Evolutionary conservation across 805 yeast species (phyloP).

Genomic region (Wickerhamiella allomyrinae): DNA sequence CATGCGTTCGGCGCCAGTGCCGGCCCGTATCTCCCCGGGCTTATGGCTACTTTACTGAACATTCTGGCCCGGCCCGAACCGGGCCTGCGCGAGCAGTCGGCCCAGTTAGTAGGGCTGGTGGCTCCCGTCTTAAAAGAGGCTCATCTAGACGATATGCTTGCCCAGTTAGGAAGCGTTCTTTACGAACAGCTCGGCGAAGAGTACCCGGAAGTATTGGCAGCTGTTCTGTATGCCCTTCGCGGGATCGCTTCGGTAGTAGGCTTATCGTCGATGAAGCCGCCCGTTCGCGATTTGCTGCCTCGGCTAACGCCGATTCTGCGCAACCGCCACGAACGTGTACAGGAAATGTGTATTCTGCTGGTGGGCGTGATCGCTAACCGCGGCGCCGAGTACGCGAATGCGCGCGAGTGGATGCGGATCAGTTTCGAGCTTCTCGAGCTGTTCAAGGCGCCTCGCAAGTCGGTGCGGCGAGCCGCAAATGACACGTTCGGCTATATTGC

Average conservation of each 20-base stretch:
- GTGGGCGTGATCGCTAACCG: slow-evolving; percentile 71
- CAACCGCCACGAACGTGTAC: slow-evolving; percentile 83
- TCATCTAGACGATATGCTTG: slow-evolving; percentile 45
- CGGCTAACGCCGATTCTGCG: slow-evolving; percentile 81
- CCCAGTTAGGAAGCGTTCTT: slow-evolving; percentile 57
- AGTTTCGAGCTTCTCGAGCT: slow-evolving; percentile 83
- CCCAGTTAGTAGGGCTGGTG: slow-evolving; percentile 54
- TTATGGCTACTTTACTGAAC: slow-evolving; percentile 50
- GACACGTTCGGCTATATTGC: slow-evolving; percentile 85
- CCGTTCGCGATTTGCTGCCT: slow-evolving; percentile 68
- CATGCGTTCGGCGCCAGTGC: not conserved
- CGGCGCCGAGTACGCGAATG: slow-evolving; percentile 70
- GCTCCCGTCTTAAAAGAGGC: slow-evolving; percentile 56
- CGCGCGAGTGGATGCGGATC: slow-evolving; percentile 95
- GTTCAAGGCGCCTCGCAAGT: slow-evolving; percentile 64
- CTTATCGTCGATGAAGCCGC: slow-evolving; percentile 55
- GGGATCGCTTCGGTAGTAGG: slow-evolving; percentile 49
- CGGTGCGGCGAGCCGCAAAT: slow-evolving; percentile 73
- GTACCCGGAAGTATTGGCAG: slow-evolving; percentile 84
- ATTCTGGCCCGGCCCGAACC: slow-evolving; percentile 59
- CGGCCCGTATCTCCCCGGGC: not conserved
- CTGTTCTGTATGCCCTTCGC: slow-evolving; percentile 58
- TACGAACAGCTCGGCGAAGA: slow-evolving; percentile 91
- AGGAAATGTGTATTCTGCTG: slow-evolving; percentile 61
- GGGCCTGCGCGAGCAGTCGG: slow-evolving; percentile 68